A percentile compares a stretch with the other conserved stretches of the same genome.
Conservation (phyloP, 2,329 filamentous ascomycete genomes). For the Penicillium digitatum region DNA sequence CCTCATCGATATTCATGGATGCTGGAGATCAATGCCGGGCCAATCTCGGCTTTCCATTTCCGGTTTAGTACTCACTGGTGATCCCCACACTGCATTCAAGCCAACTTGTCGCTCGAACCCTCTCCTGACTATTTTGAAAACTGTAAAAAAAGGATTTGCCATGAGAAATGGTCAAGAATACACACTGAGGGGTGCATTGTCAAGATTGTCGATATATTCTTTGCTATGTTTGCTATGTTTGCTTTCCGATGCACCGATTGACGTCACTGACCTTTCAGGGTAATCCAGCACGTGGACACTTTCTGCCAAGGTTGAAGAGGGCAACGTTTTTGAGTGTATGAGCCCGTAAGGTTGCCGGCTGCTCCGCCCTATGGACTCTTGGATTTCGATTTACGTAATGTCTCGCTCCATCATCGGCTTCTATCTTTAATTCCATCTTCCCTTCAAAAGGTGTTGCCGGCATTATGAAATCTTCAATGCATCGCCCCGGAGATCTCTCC, state of each 20-base stretch:
- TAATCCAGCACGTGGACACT: neutral
- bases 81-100: neutral
- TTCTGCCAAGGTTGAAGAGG: neutral
- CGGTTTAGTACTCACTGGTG: neutral
- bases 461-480: slow-evolving; percentile 6
- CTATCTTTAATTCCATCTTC: neutral
- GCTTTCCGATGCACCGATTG: neutral
- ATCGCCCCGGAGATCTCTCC: neutral
- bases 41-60: neutral
- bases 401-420: neutral
- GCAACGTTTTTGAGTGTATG: neutral
- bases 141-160: no score
- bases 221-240: neutral
- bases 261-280: neutral
- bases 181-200: no score
- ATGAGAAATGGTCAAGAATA: neutral
- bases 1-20: no score
- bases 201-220: no score
- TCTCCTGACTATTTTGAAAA: no score
- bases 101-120: neutral
- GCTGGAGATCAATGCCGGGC: no score
- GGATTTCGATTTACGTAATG: neutral
- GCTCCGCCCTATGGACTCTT: neutral
- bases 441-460: neutral
- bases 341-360: neutral